Percentiles rank a stretch among this genome's conserved stretches.
These are phyloP conservation scores for Cyanidium caldarium DNA, from an alignment of 23 red algal species.

Conservation along the genomic window DNA sequence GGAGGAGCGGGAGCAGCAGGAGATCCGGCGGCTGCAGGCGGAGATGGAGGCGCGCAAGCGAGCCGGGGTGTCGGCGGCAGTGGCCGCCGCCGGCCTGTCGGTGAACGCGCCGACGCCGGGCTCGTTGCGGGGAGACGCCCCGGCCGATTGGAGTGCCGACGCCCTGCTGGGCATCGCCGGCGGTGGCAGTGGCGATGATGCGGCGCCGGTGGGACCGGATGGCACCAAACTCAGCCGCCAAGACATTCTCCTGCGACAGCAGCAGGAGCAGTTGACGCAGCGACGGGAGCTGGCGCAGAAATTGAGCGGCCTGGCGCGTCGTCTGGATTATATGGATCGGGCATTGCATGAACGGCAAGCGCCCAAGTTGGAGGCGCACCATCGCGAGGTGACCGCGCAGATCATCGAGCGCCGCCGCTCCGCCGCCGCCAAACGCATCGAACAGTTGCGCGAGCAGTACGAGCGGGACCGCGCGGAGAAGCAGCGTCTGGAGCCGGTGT, in stretches of 20 bases:
- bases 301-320: constrained; percentile 23
- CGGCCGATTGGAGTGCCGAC: background rate
- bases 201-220: background rate
- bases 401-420: background rate
- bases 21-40: constrained; percentile 31
- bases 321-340: constrained; percentile 75
- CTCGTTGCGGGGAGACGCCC: no score
- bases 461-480: background rate
- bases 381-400: background rate
- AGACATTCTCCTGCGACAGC: constrained; percentile 49
- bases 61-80: background rate
- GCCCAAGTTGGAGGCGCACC: constrained; percentile 23
- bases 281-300: constrained; percentile 56
- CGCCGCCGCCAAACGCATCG: background rate
- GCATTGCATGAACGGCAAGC: constrained; percentile 40
- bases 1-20: constrained; percentile 50
- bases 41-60: constrained; percentile 7
- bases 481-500: background rate
- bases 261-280: constrained; percentile 63
- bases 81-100: background rate
- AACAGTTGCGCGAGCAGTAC: background rate
- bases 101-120: background rate
- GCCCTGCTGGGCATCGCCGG: background rate
- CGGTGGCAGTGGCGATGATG: background rate
- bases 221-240: constrained; percentile 21